phyloP scores from a whole-genome alignment of 257 asterid species.

The Orobanche coerulescens region DNA sequence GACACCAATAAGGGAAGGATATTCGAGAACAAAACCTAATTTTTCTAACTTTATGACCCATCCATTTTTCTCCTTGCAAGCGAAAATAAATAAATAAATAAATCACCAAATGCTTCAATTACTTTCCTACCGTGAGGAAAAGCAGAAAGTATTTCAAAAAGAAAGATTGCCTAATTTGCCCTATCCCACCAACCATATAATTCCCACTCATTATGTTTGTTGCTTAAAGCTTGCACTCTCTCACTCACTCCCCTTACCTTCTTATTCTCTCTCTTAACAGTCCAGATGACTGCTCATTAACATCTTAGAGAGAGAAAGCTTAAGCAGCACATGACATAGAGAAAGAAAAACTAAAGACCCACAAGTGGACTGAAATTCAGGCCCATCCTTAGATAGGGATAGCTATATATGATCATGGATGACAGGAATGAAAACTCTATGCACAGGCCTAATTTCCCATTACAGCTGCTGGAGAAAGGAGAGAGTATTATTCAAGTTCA shows the following conservation, averaged over 20 bases:
- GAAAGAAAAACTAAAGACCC: conserved; percentile 16
- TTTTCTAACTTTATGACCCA: no score
- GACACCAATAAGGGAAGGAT: no score
- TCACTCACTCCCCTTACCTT: conserved; percentile 26
- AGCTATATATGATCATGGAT: conserved; percentile 36
- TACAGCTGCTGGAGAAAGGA: conserved; percentile 45
- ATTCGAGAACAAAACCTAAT: no score
- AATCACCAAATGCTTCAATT: no score
- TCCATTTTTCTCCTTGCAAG: no score
- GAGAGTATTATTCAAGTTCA: no score
- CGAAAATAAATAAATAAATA: no score
- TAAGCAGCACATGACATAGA: neutral
- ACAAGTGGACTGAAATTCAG: conserved; percentile 26
- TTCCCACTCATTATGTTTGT: conserved; percentile 72
- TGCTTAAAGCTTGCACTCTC: conserved; percentile 66
- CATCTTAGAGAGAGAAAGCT: neutral
- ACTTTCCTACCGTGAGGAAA: no score
- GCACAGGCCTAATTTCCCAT: conserved; percentile 40
- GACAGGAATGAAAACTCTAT: conserved; percentile 20
- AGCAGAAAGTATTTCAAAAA: conserved; percentile 15
- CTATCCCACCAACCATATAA: conserved; percentile 49
- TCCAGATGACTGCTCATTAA: conserved; percentile 2
- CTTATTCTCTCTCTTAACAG: conserved; percentile 6
- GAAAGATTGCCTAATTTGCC: conserved; percentile 22
- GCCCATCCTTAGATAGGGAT: conserved; percentile 25